phyloP scores from a whole-genome alignment of 371 early-diverging fungal genomes.

The Mortierella sp. region DNA sequence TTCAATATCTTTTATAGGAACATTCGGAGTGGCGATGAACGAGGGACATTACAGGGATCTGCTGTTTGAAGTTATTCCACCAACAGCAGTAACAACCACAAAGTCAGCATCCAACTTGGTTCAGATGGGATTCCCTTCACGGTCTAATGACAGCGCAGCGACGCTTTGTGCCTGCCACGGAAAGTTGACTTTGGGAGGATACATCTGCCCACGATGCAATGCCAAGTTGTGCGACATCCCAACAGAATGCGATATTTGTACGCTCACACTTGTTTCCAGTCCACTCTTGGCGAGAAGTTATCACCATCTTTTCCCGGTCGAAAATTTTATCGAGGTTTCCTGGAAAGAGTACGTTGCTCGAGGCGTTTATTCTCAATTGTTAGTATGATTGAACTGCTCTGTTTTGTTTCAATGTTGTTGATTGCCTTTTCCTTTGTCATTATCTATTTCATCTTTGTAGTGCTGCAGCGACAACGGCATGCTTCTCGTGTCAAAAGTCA shows the following conservation, averaged over 20 bases:
- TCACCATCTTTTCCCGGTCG: constrained; percentile 95
- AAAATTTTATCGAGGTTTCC: constrained; percentile 74
- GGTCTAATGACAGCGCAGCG: constrained; percentile 68
- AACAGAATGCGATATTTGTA: constrained; percentile 95
- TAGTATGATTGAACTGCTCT: background rate
- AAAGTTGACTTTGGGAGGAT: constrained; percentile 84
- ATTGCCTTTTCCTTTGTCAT: background rate
- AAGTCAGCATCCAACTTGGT: constrained; percentile 80
- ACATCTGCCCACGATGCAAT: constrained; percentile 90
- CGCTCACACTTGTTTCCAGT: constrained; percentile 90
- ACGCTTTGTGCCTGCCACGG: constrained; percentile 92
- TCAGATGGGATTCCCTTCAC: constrained; percentile 93
- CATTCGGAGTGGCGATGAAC: constrained; percentile 88
- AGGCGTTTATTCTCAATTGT: background rate
- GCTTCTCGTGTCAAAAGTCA: constrained; percentile 54
- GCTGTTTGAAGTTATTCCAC: constrained; percentile 85
- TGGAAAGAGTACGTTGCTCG: constrained; percentile 59
- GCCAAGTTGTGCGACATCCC: constrained; percentile 93
- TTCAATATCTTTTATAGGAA: constrained; percentile 62
- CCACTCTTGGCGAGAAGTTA: constrained; percentile 96
- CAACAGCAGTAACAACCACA: constrained; percentile 79
- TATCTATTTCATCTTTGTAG: constrained; percentile 1
- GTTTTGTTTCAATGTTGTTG: background rate
- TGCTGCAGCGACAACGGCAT: constrained; percentile 49
- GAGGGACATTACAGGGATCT: constrained; percentile 87